A percentile compares a stretch with the other conserved stretches of the same genome.
Evolutionary conservation across 768 basidiomycete genomes (phyloP).

Genomic region (Hortiboletus campestris): DNA sequence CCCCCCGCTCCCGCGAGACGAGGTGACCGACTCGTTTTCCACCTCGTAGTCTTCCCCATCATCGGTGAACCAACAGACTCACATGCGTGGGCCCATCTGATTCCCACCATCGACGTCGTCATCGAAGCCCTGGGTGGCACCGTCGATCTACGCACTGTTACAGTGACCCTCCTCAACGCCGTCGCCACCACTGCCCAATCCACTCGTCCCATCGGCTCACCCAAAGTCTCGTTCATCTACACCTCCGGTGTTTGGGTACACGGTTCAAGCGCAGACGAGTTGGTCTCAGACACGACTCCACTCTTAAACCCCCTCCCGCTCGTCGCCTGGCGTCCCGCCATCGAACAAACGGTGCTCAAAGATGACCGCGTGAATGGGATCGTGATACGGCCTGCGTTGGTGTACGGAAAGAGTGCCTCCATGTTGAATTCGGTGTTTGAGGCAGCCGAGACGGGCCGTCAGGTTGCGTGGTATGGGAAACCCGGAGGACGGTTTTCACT

Average conservation of each 20-base stretch:
- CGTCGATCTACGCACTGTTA: conserved; percentile 12
- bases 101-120: conserved; percentile 21
- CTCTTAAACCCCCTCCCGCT: conserved; percentile 12
- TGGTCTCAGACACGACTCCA: conserved; percentile 20
- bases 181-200: conserved; percentile 14
- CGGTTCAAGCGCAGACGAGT: conserved; percentile 15
- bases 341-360: conserved; percentile 17
- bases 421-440: conserved; percentile 25
- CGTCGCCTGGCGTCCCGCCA: conserved; percentile 20
- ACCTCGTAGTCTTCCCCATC: conserved; percentile 25
- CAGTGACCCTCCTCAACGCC: conserved; percentile 17
- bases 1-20: not conserved
- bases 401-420: conserved; percentile 32
- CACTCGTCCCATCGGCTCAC: conserved; percentile 15
- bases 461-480: conserved; percentile 26
- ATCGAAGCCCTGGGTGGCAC: conserved; percentile 20
- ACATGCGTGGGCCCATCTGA: conserved; percentile 16
- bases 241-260: conserved; percentile 34
- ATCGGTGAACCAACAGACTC: conserved; percentile 13
- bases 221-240: conserved; percentile 34
- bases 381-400: conserved; percentile 32
- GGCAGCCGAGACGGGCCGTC: conserved; percentile 14
- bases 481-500: conserved; percentile 25
- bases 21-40: not conserved
- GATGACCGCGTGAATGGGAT: conserved; percentile 29